phyloP scores from a whole-genome alignment of 306 rosid genomes.

The Cyamopsis tetragonoloba region DNA sequence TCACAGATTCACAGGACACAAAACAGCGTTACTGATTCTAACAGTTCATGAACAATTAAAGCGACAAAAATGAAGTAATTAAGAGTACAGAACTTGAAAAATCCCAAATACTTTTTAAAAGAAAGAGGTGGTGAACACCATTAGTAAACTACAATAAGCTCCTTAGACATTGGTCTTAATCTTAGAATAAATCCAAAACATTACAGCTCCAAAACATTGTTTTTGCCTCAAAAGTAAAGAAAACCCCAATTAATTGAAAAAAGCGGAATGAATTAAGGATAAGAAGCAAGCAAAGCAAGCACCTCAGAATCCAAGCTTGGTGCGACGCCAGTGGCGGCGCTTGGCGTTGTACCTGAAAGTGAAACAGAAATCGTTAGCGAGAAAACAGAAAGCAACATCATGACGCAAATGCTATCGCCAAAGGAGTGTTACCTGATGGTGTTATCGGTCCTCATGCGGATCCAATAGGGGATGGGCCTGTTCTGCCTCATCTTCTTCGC shows the following conservation, averaged over 20 bases:
- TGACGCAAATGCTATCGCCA: not conserved
- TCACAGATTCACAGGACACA: too few relatives aligned
- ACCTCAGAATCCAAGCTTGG: constrained; percentile 53
- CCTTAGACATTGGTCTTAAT: not conserved
- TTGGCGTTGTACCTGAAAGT: constrained; percentile 42
- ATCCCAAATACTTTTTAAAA: not conserved
- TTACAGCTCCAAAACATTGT: not conserved
- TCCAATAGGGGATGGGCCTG: constrained; percentile 91
- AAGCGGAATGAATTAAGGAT: not conserved
- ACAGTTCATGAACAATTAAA: not conserved
- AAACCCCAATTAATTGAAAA: not conserved
- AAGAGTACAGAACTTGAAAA: not conserved
- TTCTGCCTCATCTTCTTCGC: constrained; percentile 98
- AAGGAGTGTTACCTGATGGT: constrained; percentile 50
- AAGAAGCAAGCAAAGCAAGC: not conserved
- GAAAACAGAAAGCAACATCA: not conserved
- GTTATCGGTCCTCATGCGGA: constrained; percentile 86
- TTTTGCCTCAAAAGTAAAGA: not conserved
- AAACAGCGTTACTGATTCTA: too few relatives aligned
- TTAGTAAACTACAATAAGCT: not conserved
- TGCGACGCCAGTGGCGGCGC: constrained; percentile 59
- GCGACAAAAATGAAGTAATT: not conserved
- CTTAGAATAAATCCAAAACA: not conserved
- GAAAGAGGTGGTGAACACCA: not conserved
- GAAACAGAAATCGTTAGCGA: not conserved